Evolutionary conservation across 2,329 filamentous ascomycete genomes (phyloP).

Genomic region (Monosporascus sp.): DNA sequence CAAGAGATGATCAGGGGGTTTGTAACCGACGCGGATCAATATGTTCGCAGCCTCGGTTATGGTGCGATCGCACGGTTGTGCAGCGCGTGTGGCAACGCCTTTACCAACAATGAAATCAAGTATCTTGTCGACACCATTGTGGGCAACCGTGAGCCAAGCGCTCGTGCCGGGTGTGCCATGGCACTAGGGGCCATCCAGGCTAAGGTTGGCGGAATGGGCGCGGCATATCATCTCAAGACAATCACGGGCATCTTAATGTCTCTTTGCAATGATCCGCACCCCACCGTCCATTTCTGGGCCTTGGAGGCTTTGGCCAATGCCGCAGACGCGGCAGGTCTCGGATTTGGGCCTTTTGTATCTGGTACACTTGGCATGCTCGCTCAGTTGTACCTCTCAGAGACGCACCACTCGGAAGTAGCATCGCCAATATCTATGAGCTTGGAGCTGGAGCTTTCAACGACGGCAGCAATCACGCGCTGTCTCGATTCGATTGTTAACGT

Average conservation of each 20-base stretch:
- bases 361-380: constrained; percentile 90
- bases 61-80: constrained; percentile 83
- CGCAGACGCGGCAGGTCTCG: constrained; percentile 85
- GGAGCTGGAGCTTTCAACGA: constrained; percentile 77
- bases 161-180: constrained; percentile 89
- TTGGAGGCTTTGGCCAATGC: constrained; percentile 82
- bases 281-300: constrained; percentile 94
- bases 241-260: constrained; percentile 99
- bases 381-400: constrained; percentile 86
- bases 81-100: constrained; percentile 74
- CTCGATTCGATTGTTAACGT: constrained; percentile 97
- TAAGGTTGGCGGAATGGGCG: constrained; percentile 95
- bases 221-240: constrained; percentile 91
- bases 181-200: constrained; percentile 90
- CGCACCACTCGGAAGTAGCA: constrained; percentile 78
- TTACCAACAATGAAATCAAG: constrained; percentile 87
- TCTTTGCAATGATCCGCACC: constrained; percentile 89
- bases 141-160: constrained; percentile 85
- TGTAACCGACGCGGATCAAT: constrained; percentile 77
- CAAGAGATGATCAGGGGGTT: constrained; percentile 71
- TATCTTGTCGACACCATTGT: constrained; percentile 92
- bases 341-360: constrained; percentile 85
- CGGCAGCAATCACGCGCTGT: constrained; percentile 77
- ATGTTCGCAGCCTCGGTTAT: constrained; percentile 79
- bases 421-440: constrained; percentile 83